Evolutionary conservation across 768 basidiomycete genomes (phyloP).

Genomic region (Suillus variegatus): DNA sequence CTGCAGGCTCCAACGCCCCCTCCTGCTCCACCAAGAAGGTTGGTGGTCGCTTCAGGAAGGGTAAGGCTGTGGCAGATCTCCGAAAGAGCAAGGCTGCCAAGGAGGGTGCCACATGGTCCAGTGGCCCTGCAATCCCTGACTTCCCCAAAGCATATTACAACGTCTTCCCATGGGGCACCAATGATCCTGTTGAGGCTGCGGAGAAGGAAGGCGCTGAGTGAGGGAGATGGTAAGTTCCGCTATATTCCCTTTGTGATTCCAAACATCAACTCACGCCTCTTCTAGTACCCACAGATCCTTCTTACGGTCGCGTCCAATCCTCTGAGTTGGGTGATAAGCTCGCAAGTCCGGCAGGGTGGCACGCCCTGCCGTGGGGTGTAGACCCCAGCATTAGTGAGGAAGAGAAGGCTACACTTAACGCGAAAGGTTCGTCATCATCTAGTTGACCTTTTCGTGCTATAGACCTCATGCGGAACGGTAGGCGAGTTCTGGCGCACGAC

Average conservation of each 20-base stretch:
- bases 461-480: constrained; percentile 22
- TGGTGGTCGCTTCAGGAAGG: constrained; percentile 14
- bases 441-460: neutral
- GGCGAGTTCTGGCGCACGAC: constrained; percentile 57
- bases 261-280: neutral
- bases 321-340: constrained; percentile 73
- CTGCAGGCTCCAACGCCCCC: constrained; percentile 20
- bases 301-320: constrained; percentile 35
- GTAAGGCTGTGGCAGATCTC: constrained; percentile 13
- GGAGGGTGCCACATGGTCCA: neutral
- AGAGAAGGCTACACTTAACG: constrained; percentile 10
- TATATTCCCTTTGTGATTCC: neutral
- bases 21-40: constrained; percentile 9
- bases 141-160: constrained; percentile 54
- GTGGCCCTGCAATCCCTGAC: constrained; percentile 10
- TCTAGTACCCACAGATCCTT: constrained; percentile 16
- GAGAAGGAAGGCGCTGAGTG: constrained; percentile 18
- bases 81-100: constrained; percentile 22
- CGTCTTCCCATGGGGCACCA: constrained; percentile 79
- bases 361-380: constrained; percentile 69
- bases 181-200: constrained; percentile 71
- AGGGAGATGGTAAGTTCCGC: constrained; percentile 18
- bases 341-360: constrained; percentile 93
- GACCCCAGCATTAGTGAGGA: constrained; percentile 51
- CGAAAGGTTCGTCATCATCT: neutral